These are phyloP conservation scores for Colletotrichum somersetense DNA, from an alignment of 2,329 filamentous ascomycete genomes.

Conservation along the genomic window DNA sequence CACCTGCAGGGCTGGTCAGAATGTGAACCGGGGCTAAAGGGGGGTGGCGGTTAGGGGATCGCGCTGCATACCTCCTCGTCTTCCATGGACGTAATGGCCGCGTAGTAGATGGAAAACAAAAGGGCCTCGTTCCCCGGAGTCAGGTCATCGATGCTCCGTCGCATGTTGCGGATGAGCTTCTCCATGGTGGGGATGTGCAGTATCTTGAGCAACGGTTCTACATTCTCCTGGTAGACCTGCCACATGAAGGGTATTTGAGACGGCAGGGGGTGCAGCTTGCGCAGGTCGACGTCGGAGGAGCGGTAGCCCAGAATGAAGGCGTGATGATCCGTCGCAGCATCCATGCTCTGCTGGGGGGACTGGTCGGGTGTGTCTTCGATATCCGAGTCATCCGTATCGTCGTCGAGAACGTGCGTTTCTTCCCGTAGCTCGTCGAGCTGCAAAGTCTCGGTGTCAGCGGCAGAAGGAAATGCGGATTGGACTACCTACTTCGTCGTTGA, in stretches of 20 bases:
- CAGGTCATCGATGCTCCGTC: slow-evolving; percentile 70
- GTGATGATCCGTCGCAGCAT: slow-evolving; percentile 68
- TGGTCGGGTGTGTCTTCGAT: slow-evolving; percentile 68
- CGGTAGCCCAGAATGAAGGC: slow-evolving; percentile 80
- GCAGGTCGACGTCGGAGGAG: slow-evolving; percentile 76
- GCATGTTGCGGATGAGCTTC: slow-evolving; percentile 70
- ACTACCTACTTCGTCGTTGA: slow-evolving; percentile 76
- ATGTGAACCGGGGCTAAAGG: too few relatives aligned
- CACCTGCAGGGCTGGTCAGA: slow-evolving; percentile 44
- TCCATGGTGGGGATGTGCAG: slow-evolving; percentile 77
- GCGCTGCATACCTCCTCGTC: slow-evolving; percentile 64
- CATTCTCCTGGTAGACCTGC: slow-evolving; percentile 79
- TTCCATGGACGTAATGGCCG: slow-evolving; percentile 69
- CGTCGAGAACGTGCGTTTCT: slow-evolving; percentile 52
- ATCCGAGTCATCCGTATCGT: slow-evolving; percentile 70
- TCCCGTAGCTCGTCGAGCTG: slow-evolving; percentile 59
- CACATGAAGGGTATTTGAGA: slow-evolving; percentile 77
- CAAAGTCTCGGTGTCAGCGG: slow-evolving; percentile 26
- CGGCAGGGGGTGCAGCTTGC: slow-evolving; percentile 73
- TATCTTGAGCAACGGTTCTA: slow-evolving; percentile 79
- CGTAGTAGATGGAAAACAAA: slow-evolving; percentile 73
- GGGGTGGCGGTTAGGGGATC: too few relatives aligned
- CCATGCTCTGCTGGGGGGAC: slow-evolving; percentile 51
- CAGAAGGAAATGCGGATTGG: slow-evolving; percentile 37
- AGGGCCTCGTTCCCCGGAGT: slow-evolving; percentile 70